These are phyloP conservation scores for Chytridium lagenaria DNA, from an alignment of 371 early-diverging fungal species.

Conservation along the genomic window DNA sequence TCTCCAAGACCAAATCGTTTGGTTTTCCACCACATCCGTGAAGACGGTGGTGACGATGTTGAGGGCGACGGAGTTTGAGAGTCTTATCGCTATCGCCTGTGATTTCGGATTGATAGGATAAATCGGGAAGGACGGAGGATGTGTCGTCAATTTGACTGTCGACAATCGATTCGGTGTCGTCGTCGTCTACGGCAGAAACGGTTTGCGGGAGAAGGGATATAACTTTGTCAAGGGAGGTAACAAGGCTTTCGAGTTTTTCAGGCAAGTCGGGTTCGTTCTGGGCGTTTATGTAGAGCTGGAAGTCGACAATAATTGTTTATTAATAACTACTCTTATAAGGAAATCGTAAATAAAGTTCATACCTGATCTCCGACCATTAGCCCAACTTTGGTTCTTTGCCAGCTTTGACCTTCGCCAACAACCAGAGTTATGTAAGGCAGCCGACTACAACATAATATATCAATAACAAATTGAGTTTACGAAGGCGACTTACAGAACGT, in stretches of 20 bases:
- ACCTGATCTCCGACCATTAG: conserved; percentile 32
- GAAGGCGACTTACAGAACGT: conserved; percentile 16
- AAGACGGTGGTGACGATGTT: background rate
- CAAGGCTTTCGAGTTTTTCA: conserved; percentile 12
- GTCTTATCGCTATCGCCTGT: background rate
- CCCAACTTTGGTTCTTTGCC: conserved; percentile 12
- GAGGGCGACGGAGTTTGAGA: background rate
- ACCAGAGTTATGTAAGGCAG: background rate
- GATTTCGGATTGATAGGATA: too few species aligned
- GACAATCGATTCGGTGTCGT: background rate
- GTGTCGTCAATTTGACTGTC: too few species aligned
- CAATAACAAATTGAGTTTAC: background rate
- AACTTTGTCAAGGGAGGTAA: conserved; percentile 15
- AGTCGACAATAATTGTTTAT: too few species aligned
- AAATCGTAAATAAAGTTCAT: background rate
- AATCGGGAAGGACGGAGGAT: too few species aligned
- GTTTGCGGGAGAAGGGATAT: background rate
- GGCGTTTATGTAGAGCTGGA: conserved; percentile 26
- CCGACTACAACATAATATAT: background rate
- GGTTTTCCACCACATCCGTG: background rate
- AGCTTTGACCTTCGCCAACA: background rate
- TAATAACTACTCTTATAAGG: too few species aligned
- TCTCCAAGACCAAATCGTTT: background rate
- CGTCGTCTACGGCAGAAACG: background rate
- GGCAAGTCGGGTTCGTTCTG: background rate